These are phyloP conservation scores for Musa balbisiana DNA, from an alignment of 202 grass and related monocot genomes.

Conservation along the genomic window DNA sequence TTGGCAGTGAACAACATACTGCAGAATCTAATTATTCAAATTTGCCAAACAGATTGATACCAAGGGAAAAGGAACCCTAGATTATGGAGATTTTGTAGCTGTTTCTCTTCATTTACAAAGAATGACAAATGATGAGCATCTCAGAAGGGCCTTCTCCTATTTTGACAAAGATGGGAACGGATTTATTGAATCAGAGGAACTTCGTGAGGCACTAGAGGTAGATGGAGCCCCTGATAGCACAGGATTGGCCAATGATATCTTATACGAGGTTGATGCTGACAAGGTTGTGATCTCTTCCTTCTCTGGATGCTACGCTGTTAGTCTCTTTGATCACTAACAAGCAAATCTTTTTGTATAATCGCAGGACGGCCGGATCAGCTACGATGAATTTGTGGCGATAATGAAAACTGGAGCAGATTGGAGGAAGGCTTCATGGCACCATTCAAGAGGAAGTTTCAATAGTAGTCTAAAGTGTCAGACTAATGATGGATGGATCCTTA, in stretches of 20 bases:
- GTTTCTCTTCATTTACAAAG: constrained; percentile 92
- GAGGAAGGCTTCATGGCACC: constrained; percentile 87
- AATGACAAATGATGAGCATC: constrained; percentile 92
- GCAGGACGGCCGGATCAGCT: constrained; percentile 93
- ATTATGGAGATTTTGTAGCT: constrained; percentile 82
- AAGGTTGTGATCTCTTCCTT: constrained; percentile 40
- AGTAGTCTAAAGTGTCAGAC: constrained; percentile 72
- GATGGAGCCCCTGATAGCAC: constrained; percentile 70
- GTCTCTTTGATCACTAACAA: constrained; percentile 9
- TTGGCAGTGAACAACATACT: background rate
- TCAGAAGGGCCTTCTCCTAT: constrained; percentile 75
- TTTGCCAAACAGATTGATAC: constrained; percentile 63
- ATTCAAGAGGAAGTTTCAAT: constrained; percentile 90
- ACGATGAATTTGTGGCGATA: constrained; percentile 90
- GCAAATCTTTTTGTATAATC: constrained; percentile 12
- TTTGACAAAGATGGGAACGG: constrained; percentile 95
- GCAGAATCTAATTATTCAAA: constrained; percentile 18
- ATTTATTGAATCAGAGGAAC: constrained; percentile 84
- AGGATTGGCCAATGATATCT: constrained; percentile 80
- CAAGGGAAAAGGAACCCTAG: constrained; percentile 63
- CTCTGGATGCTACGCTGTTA: background rate
- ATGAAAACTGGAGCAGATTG: constrained; percentile 97
- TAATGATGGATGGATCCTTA: constrained; percentile 85
- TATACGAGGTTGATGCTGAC: constrained; percentile 94
- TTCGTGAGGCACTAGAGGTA: constrained; percentile 58